These are phyloP conservation scores for Claviceps quebecensis DNA, from an alignment of 2,329 filamentous ascomycete species.

Conservation along the genomic window DNA sequence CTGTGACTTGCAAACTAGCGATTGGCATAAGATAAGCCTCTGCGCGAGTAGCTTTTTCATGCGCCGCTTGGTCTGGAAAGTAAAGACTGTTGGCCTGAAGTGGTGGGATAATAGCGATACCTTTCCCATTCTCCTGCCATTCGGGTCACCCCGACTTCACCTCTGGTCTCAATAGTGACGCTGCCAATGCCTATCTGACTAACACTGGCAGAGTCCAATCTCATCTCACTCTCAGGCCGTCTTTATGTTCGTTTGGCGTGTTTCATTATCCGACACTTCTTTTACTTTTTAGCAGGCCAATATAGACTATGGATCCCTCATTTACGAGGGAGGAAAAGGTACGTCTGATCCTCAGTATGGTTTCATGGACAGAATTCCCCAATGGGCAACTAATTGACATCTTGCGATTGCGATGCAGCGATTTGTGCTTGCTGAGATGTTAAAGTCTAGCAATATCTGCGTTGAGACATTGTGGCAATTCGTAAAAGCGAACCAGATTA, in stretches of 20 bases:
- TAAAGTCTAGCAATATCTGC: constrained; percentile 40
- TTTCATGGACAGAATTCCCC: neutral
- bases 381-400: neutral
- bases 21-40: neutral
- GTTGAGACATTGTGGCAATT: constrained; percentile 32
- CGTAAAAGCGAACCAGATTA: constrained; percentile 26
- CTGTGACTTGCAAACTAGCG: neutral
- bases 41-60: neutral
- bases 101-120: constrained; percentile 5
- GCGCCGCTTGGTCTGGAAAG: neutral
- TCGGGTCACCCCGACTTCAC: constrained; percentile 3
- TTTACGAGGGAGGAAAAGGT: constrained; percentile 9
- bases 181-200: neutral
- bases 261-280: neutral
- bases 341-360: neutral
- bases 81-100: constrained; percentile 3
- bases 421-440: constrained; percentile 43
- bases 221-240: neutral
- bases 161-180: neutral
- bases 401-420: constrained; percentile 24
- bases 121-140: constrained; percentile 3
- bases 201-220: neutral
- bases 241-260: neutral
- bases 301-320: constrained; percentile 5
- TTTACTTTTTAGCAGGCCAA: neutral